These are phyloP conservation scores for Cutaneotrichosporon cyanovorans DNA, from an alignment of 1,284 basidiomycete species.

Conservation along the genomic window DNA sequence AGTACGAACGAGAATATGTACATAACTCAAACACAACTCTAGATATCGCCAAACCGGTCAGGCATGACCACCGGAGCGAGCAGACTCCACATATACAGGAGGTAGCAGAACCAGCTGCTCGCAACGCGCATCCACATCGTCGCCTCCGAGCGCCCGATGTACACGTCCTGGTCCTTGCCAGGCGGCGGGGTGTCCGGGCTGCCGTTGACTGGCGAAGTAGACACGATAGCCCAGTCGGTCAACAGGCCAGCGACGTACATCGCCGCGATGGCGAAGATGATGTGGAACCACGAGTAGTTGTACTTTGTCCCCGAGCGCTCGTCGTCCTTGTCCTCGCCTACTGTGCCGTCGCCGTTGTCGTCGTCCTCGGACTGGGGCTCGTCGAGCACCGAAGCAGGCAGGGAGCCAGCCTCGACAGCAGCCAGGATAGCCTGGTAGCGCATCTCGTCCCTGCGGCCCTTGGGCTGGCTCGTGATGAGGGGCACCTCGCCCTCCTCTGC, in stretches of 20 bases:
- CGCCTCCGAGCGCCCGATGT: constrained; percentile 88
- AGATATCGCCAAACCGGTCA: constrained; percentile 49
- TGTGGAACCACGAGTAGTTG: constrained; percentile 97
- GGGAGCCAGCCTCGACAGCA: constrained; percentile 91
- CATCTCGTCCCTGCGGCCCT: constrained; percentile 68
- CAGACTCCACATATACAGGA: constrained; percentile 82
- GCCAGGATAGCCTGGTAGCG: constrained; percentile 91
- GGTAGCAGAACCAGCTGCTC: constrained; percentile 87
- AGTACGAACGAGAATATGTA: not conserved
- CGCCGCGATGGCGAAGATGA: constrained; percentile 89
- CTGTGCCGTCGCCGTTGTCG: constrained; percentile 61
- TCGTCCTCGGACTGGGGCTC: constrained; percentile 67
- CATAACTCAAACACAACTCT: not conserved
- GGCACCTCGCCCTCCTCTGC: constrained; percentile 52
- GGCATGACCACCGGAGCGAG: constrained; percentile 83
- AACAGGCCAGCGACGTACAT: constrained; percentile 99
- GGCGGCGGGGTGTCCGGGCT: too few relatives aligned
- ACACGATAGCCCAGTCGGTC: constrained; percentile 76
- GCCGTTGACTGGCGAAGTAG: constrained; percentile 33
- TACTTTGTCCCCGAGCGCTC: constrained; percentile 95
- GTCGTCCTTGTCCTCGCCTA: constrained; percentile 76
- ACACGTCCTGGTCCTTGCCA: constrained; percentile 56
- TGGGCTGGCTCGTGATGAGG: constrained; percentile 76
- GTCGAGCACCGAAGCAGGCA: constrained; percentile 85
- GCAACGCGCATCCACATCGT: constrained; percentile 99